phyloP scores from a whole-genome alignment of 1,284 basidiomycete species.

The Naganishia liquefaciens region DNA sequence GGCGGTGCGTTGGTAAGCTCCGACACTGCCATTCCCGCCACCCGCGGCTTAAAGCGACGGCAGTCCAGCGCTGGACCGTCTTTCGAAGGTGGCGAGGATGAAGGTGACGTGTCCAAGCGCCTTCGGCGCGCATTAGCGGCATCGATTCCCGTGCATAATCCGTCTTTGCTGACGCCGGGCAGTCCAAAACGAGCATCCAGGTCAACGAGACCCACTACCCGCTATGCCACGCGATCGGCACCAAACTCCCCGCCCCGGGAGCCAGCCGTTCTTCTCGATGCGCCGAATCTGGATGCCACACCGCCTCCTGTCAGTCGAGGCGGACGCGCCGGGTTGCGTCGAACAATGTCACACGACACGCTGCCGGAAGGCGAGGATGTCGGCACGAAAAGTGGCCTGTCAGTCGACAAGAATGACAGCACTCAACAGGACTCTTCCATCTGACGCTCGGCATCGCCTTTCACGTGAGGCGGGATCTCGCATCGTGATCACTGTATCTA shows the following conservation, averaged over 20 bases:
- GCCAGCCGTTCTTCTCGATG: neutral
- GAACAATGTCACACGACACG: constrained; percentile 13
- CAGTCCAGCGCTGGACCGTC: constrained; percentile 12
- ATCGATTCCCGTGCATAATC: neutral
- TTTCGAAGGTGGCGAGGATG: constrained; percentile 5
- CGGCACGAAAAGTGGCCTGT: too few species aligned
- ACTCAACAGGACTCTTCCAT: too few species aligned
- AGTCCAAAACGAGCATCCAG: constrained; percentile 1
- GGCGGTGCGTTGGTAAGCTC: neutral
- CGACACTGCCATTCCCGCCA: neutral
- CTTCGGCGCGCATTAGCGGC: constrained; percentile 11
- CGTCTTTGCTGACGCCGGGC: neutral
- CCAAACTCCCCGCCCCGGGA: constrained; percentile 18
- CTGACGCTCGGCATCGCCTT: too few species aligned
- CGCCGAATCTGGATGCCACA: neutral
- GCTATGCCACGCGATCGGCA: constrained; percentile 22
- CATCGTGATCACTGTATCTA: too few species aligned
- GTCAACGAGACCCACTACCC: constrained; percentile 8
- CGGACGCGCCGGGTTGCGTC: neutral
- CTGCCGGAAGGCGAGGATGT: neutral
- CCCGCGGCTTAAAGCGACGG: constrained; percentile 9
- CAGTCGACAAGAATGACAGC: too few species aligned
- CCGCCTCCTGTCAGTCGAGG: neutral
- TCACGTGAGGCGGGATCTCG: too few species aligned
- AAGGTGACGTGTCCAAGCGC: constrained; percentile 14